phyloP scores from a whole-genome alignment of 169 alveolate genomes.

The Pseudocohnilembus persalinus region DNA sequence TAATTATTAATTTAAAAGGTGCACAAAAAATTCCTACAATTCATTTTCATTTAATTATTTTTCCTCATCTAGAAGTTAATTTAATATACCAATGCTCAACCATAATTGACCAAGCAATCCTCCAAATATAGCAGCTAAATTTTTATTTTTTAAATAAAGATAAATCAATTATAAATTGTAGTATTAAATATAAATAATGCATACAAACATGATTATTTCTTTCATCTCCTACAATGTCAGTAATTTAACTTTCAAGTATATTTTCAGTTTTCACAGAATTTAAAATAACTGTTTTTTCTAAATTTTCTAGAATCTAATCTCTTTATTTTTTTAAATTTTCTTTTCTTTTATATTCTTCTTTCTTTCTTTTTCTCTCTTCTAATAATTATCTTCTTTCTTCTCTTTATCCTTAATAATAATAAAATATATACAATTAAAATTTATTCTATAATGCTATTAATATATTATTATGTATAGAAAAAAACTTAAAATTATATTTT shows the following conservation, averaged over 20 bases:
- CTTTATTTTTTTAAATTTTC: constrained; percentile 24
- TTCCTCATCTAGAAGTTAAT: background rate
- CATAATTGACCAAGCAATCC: constrained; percentile 15
- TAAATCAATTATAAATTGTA: background rate
- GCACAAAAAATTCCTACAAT: background rate
- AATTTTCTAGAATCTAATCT: constrained; percentile 18
- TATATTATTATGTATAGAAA: background rate
- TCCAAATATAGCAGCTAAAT: constrained; percentile 14
- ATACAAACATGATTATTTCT: constrained; percentile 18
- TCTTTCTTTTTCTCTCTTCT: constrained; percentile 37
- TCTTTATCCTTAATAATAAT: background rate
- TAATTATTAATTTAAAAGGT: background rate
- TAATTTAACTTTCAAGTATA: constrained; percentile 8
- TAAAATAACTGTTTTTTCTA: constrained; percentile 4
- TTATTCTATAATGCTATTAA: too few relatives aligned
- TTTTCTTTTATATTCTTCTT: constrained; percentile 47
- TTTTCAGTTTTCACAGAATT: background rate
- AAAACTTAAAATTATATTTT: constrained; percentile 32
- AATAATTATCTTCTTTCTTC: background rate
- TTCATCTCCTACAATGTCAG: constrained; percentile 8
- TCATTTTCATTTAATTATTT: background rate
- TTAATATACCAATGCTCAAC: background rate
- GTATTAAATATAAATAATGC: background rate
- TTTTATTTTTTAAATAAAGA: background rate
- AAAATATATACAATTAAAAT: too few relatives aligned